Base-by-base conservation (phyloP, 371 early-diverging fungal genomes). In the Rhizopus delemar region DNA sequence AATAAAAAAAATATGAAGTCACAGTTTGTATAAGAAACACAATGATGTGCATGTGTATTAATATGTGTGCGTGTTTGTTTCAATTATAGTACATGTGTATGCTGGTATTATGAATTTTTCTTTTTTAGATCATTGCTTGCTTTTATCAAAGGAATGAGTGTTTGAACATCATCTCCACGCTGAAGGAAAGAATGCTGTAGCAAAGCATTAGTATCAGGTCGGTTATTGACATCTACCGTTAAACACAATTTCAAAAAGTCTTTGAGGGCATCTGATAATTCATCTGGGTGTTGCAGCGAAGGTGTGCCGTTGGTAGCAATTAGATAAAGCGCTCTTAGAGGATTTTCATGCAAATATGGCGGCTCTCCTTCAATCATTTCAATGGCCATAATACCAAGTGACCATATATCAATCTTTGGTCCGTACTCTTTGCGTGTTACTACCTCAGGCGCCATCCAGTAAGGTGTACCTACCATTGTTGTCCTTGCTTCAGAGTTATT, bases 381-480 rank as follows among this genome's bases (percentile, higher is more conserved):
- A 57, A 92, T 91, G 34, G 86, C 75, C 81, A 95, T 89, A 62
- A 97, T 94, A 7, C 95, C 97, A 4, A 95, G 74, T 11, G 93
- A 91, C 98, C 98, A 98, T 9, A 95, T 83, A 72, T 98, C 98
- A 46, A 92, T 92, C 56, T 87, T 88, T 49, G 87, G 86, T 5
- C 91, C 93, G 59, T 95, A 94, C 64, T 89, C 90, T 62, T 90
- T 90, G 28, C 89, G 83, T n/a, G 81, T 89, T n/a, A 95, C 94
- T 3, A 94, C 89, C 77, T 93, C 94, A 6, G 93, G 95, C 5
- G 94, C 93, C 90, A 96, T 92, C 89, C 91, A 91, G 74, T 92
- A 91, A 4, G 91, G 90, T 55, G 92, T 92, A 15, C 92, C 92
- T 32, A 89, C 92, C 84, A 93, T 89, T 0, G 93, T 93, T 9